Percentiles rank a stretch among this genome's conserved stretches.
Conservation (phyloP, 2,329 filamentous ascomycete species). For the Beauveria brongniartii region DNA sequence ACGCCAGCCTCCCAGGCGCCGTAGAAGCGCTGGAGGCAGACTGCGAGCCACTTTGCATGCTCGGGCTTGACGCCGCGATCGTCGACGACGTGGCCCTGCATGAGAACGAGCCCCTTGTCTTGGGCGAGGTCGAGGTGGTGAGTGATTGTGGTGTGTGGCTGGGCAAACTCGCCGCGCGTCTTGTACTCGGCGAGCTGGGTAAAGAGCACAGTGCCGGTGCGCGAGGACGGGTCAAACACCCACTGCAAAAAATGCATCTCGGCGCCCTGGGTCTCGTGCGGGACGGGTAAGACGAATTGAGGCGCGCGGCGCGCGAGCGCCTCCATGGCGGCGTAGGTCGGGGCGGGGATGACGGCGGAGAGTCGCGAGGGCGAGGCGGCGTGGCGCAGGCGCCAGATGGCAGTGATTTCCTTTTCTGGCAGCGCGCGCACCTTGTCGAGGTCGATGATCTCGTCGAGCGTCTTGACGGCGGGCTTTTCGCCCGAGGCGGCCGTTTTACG, state of each 20-base stretch:
- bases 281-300: conserved; percentile 84
- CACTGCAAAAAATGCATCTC: conserved; percentile 97
- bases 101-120: conserved; percentile 70
- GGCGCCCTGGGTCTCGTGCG: conserved; percentile 58
- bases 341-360: conserved; percentile 71
- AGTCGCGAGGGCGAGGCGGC: conserved; percentile 63
- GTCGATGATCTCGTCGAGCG: conserved; percentile 56
- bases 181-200: conserved; percentile 93
- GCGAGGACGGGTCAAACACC: conserved; percentile 66
- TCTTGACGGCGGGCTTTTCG: conserved; percentile 31
- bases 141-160: conserved; percentile 88
- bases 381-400: conserved; percentile 85
- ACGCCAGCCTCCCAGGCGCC: conserved; percentile 50
- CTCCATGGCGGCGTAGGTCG: conserved; percentile 68
- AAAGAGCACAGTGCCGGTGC: conserved; percentile 74
- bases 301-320: conserved; percentile 65
- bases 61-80: conserved; percentile 68
- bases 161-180: conserved; percentile 76
- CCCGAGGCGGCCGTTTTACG: conserved; percentile 15
- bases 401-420: conserved; percentile 72
- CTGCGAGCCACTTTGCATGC: conserved; percentile 81
- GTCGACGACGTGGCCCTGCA: conserved; percentile 74
- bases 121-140: conserved; percentile 76
- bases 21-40: conserved; percentile 95
- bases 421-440: conserved; percentile 67